These are phyloP conservation scores for Trametes gibbosa DNA, from an alignment of 768 basidiomycete species.

Conservation along the genomic window DNA sequence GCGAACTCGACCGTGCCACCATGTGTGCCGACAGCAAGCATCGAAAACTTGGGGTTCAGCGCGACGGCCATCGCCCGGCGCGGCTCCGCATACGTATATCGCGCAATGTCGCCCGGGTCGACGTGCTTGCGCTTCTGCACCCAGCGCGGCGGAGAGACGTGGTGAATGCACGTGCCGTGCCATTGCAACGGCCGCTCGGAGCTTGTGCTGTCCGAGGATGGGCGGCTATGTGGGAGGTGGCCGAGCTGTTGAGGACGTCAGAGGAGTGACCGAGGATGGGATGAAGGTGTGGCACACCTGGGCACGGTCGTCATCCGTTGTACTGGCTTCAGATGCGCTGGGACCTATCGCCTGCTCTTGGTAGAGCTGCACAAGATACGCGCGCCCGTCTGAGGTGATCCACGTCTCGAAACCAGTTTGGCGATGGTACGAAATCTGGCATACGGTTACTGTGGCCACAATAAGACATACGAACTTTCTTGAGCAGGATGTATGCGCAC, in stretches of 20 bases:
- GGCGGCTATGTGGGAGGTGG: slow-evolving; percentile 10
- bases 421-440: slow-evolving; percentile 57
- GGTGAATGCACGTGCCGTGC: slow-evolving; percentile 80
- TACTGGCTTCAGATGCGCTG: slow-evolving; percentile 20
- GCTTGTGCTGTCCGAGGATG: slow-evolving; percentile 11
- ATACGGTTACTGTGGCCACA: slow-evolving; percentile 55
- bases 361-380: slow-evolving; percentile 69
- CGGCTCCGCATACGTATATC: slow-evolving; percentile 56
- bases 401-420: slow-evolving; percentile 69
- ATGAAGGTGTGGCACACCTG: background rate
- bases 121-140: slow-evolving; percentile 70
- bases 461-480: background rate
- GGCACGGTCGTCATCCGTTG: slow-evolving; percentile 15
- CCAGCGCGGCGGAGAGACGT: slow-evolving; percentile 73
- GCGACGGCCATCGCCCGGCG: slow-evolving; percentile 62
- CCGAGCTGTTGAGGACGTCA: background rate
- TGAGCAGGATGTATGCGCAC: slow-evolving; percentile 36
- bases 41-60: slow-evolving; percentile 77
- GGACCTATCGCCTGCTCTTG: slow-evolving; percentile 34
- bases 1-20: slow-evolving; percentile 67
- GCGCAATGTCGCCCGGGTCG: slow-evolving; percentile 42
- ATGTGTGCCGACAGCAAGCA: slow-evolving; percentile 76
- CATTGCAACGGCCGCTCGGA: slow-evolving; percentile 34
- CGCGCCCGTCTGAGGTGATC: slow-evolving; percentile 84
- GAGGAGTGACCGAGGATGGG: background rate